Evolutionary conservation across 208 protist species (phyloP).

Genomic region (Trichomonas gallinae): DNA sequence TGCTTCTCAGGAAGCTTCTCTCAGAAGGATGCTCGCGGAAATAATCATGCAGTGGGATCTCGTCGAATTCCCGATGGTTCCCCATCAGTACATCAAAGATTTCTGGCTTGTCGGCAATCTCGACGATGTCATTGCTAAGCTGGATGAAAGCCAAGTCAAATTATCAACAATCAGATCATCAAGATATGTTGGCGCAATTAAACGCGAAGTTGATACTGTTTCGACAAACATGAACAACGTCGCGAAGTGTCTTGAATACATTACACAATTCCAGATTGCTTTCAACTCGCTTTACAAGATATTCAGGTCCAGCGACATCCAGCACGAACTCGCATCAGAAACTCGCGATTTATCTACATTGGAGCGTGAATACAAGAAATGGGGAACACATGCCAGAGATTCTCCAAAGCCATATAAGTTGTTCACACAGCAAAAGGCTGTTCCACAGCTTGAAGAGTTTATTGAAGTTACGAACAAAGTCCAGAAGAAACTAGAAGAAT

Average conservation of each 20-base stretch:
- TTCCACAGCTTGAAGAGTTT: neutral
- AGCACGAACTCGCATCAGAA: neutral
- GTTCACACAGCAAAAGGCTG: neutral
- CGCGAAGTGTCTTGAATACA: neutral
- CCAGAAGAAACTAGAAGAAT: conserved; percentile 83
- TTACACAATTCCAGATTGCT: neutral
- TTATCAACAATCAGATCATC: neutral
- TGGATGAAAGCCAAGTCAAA: neutral
- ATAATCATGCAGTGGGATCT: conserved; percentile 26
- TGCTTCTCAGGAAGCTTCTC: conserved; percentile 18
- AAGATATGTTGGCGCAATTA: conserved; percentile 11
- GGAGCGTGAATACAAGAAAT: conserved; percentile 39
- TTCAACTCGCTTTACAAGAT: neutral
- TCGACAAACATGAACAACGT: neutral
- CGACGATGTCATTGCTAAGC: neutral
- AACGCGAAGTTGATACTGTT: neutral
- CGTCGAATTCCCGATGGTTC: conserved; percentile 68
- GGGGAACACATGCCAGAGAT: conserved; percentile 28
- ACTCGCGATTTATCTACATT: conserved; percentile 15
- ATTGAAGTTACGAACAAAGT: conserved; percentile 74
- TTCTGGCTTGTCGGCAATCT: neutral
- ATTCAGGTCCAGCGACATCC: neutral
- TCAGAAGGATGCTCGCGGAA: neutral
- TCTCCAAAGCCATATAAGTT: neutral
- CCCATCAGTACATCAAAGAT: conserved; percentile 48